Conservation (phyloP, 2,329 filamentous ascomycete genomes). For the Cladophialophora chaetospira region DNA sequence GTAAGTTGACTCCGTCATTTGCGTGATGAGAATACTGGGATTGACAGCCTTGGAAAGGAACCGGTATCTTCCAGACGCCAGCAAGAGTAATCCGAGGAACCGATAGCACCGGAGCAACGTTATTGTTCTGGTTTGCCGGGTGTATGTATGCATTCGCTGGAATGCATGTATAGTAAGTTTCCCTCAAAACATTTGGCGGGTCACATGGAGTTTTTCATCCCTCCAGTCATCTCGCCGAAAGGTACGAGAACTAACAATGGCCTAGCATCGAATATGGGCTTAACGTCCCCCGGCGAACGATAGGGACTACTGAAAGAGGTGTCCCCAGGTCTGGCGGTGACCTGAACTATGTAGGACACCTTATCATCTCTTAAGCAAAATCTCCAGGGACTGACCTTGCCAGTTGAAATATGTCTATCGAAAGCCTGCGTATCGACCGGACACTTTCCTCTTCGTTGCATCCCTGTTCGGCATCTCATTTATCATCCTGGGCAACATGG, state of each 20-base stretch:
- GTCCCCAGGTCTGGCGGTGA: slow-evolving; percentile 23
- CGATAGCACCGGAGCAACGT: not conserved
- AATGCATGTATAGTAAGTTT: not conserved
- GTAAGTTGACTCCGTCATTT: not conserved
- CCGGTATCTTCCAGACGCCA: slow-evolving; percentile 6
- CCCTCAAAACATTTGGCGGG: no score
- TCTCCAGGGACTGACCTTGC: not conserved
- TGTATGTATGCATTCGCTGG: not conserved
- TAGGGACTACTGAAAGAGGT: not conserved
- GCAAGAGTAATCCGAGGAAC: not conserved
- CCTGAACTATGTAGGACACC: slow-evolving; percentile 23
- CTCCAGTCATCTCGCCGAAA: no score
- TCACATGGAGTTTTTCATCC: no score
- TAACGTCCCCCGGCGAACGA: not conserved
- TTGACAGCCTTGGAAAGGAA: not conserved
- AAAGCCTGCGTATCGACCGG: slow-evolving; percentile 21
- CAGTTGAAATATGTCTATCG: slow-evolving; percentile 33
- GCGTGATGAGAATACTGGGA: not conserved
- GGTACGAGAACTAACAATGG: no score
- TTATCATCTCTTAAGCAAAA: not conserved
- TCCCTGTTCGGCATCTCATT: slow-evolving; percentile 33
- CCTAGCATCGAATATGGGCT: slow-evolving; percentile 3
- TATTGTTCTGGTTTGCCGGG: slow-evolving; percentile 7
- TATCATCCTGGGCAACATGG: slow-evolving; percentile 32
- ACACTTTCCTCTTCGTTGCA: slow-evolving; percentile 28